Percentiles rank a stretch among this genome's conserved stretches.
Conservation (phyloP, 352 stramenopile genomes). For the Halophytophthora batemanensis region DNA sequence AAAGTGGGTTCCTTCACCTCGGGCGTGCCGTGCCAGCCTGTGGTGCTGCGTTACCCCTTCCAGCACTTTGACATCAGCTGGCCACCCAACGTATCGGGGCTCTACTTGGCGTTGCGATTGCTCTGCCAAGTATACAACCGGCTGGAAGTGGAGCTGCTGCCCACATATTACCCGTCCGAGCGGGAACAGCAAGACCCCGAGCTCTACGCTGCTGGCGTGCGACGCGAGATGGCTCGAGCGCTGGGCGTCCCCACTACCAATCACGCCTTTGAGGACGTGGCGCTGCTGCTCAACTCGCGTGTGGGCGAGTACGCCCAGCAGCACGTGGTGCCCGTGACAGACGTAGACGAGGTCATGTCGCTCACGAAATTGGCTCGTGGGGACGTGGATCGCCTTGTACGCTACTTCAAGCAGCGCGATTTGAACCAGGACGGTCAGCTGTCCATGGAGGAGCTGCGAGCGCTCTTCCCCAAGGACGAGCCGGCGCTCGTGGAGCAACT, state of each 20-base stretch:
- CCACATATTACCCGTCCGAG: conserved; percentile 44
- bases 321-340: conserved; percentile 56
- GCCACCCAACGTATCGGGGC: conserved; percentile 46
- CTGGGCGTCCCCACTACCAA: conserved; percentile 59
- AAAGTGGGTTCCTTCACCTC: conserved; percentile 72
- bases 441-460: conserved; percentile 59
- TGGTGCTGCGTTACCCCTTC: conserved; percentile 68
- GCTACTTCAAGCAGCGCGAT: conserved; percentile 56
- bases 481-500: conserved; percentile 47
- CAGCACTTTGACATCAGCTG: conserved; percentile 74
- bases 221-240: conserved; percentile 47
- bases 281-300: conserved; percentile 39
- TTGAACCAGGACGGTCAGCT: conserved; percentile 59
- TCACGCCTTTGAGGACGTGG: conserved; percentile 73
- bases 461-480: conserved; percentile 48
- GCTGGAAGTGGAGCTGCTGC: conserved; percentile 57
- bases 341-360: conserved; percentile 48
- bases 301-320: conserved; percentile 53
- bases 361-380: conserved; percentile 41
- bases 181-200: conserved; percentile 40
- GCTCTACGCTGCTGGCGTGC: conserved; percentile 59
- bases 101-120: conserved; percentile 55
- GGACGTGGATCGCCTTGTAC: conserved; percentile 49
- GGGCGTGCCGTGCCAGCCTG: conserved; percentile 48
- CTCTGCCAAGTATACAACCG: conserved; percentile 72